These are phyloP conservation scores for Pythium rishiriense DNA, from an alignment of 352 stramenopile genomes.

Conservation along the genomic window DNA sequence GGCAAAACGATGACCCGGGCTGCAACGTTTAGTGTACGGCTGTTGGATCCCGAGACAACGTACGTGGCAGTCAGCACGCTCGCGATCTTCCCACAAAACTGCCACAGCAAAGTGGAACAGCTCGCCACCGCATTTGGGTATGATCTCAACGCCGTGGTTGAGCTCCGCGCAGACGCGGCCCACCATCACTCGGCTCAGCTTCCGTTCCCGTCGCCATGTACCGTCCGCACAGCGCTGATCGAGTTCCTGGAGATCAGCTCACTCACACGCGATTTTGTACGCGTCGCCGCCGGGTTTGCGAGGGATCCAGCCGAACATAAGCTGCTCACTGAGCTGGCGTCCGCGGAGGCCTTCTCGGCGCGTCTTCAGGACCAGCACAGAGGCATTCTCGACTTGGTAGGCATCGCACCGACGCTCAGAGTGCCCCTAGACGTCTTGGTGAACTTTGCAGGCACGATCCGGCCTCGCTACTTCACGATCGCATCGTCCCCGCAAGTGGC, in stretches of 20 bases:
- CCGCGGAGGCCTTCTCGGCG: conserved; percentile 80
- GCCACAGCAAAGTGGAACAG: conserved; percentile 52
- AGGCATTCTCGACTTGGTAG: conserved; percentile 78
- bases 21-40: conserved; percentile 46
- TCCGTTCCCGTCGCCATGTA: conserved; percentile 90
- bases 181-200: conserved; percentile 37
- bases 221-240: conserved; percentile 83
- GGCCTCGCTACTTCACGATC: conserved; percentile 94
- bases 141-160: conserved; percentile 82
- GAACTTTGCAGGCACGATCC: conserved; percentile 78
- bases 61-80: conserved; percentile 89
- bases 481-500: conserved; percentile 77
- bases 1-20: neutral
- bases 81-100: conserved; percentile 79
- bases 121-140: conserved; percentile 73
- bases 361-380: conserved; percentile 75
- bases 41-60: conserved; percentile 46
- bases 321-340: conserved; percentile 41
- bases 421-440: conserved; percentile 75
- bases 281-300: conserved; percentile 51
- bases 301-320: conserved; percentile 41
- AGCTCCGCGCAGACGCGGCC: conserved; percentile 39
- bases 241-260: conserved; percentile 90
- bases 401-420: conserved; percentile 47
- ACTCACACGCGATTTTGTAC: conserved; percentile 55